phyloP scores from a whole-genome alignment of 139 green algal genomes.

The Raphidocelis subcapitata region DNA sequence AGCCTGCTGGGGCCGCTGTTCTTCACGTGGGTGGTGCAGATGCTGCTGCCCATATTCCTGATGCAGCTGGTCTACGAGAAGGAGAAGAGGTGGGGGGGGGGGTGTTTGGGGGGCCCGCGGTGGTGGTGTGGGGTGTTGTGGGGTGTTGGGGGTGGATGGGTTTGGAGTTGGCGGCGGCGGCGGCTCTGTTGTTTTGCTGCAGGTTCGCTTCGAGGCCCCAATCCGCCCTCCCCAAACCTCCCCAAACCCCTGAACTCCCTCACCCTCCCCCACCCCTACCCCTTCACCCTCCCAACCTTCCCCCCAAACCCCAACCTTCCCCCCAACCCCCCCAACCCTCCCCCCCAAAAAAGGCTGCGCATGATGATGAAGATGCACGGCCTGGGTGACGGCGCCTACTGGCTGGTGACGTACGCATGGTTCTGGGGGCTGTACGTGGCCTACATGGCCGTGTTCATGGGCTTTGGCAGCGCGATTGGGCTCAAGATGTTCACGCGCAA shows the following conservation, averaged over 20 bases:
- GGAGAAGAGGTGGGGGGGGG: conserved; percentile 40
- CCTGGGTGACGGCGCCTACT: conserved; percentile 63
- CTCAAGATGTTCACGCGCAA: conserved; percentile 83
- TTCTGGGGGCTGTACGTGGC: conserved; percentile 67
- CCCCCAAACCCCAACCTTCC: too few species aligned
- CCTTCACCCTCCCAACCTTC: too few species aligned
- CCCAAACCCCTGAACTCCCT: too few species aligned
- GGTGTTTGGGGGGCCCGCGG: too few species aligned
- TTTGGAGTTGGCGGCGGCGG: too few species aligned
- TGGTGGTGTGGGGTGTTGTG: too few species aligned
- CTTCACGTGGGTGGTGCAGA: conserved; percentile 73
- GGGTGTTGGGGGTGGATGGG: too few species aligned
- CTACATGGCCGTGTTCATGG: conserved; percentile 82
- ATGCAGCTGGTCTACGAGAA: conserved; percentile 68
- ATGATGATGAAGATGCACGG: conserved; percentile 98
- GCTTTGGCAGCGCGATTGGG: conserved; percentile 57
- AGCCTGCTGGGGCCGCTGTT: conserved; percentile 78
- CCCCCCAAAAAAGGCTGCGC: conserved; percentile 57
- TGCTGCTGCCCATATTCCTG: conserved; percentile 73
- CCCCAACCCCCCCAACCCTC: too few species aligned
- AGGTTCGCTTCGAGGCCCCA: too few species aligned
- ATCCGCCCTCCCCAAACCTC: too few species aligned
- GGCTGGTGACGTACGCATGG: conserved; percentile 75
- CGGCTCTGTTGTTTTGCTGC: too few species aligned
- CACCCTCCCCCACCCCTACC: too few species aligned